Conservation (phyloP, 2,329 filamentous ascomycete genomes). For the Claviceps sp. region DNA sequence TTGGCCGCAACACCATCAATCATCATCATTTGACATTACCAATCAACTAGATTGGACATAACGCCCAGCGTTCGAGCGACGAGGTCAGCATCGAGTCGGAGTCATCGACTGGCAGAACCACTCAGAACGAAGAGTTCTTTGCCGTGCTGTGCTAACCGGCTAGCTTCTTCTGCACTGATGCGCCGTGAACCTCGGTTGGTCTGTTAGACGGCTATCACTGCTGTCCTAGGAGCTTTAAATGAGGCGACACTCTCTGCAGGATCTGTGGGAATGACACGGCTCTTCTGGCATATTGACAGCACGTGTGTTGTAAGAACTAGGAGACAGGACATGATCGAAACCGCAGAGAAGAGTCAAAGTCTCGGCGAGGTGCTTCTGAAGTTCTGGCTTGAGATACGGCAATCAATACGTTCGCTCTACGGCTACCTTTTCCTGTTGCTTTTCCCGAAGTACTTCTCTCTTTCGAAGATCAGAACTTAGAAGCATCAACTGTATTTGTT, state of each 20-base stretch:
- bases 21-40: slow-evolving; percentile 1
- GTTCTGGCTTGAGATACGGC: slow-evolving; percentile 1
- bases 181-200: slow-evolving; percentile 5
- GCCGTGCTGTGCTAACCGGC: slow-evolving; percentile 5
- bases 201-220: slow-evolving; percentile 7
- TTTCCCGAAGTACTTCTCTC: not conserved
- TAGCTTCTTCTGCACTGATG: slow-evolving; percentile 10
- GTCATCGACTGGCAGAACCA: not conserved
- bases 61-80: slow-evolving; percentile 7
- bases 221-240: slow-evolving; percentile 7
- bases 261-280: slow-evolving; percentile 8
- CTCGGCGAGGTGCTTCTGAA: not conserved
- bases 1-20: slow-evolving; percentile 4
- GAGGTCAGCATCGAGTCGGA: no score
- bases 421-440: no score
- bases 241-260: slow-evolving; percentile 8
- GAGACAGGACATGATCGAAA: not conserved
- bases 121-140: slow-evolving; percentile 8
- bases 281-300: slow-evolving; percentile 7
- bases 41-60: slow-evolving; percentile 6
- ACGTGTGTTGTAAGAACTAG: slow-evolving; percentile 6
- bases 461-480: not conserved
- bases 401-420: not conserved
- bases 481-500: no score
- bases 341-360: slow-evolving; percentile 1